Evolutionary conservation across 306 rosid genomes (phyloP), one percentile per base, ranked within the genome.

Genomic region (Quillaja saponaria): DNA sequence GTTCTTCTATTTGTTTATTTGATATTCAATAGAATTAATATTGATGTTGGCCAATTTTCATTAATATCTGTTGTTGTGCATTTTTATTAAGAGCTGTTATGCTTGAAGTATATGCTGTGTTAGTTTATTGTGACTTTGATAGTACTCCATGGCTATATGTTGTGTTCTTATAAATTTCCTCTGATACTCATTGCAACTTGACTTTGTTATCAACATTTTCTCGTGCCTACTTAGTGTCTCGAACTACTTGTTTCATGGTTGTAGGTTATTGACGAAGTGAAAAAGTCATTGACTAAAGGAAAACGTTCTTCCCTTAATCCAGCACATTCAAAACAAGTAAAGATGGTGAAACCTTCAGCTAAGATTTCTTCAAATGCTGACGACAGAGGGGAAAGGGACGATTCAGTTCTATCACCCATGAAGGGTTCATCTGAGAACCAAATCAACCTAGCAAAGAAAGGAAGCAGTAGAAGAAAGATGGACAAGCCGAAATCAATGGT

Each of bases 231-330:
- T 76, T 49, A 59, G 39, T 12, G 47, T 58, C 20, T 68, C 52
- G 14, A 37, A 61, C 65, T 34, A 52, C 69, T 48, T 15, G 76
- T 66, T 57, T 50, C 55, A 67, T 77, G 66, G 59, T 71, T 74
- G 66, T 73, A 86, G 96, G 80, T 71, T 67, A 66, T 66, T 58
- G 85, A 80, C 28, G 84, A 84, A 79, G 78, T 58, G 58, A 81
- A 78, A 72, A 86, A 77, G 64, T 73, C 78, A 42, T 41, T 61
- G 58, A 77, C 48, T 71, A 88, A 86, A 78, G 89, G 92, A 50
- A 86, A 84, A 74, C 85, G 84, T 17, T 74, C 90, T 39, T 80
- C 94, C 75, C 73, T 82, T 58, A 57, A 40, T 67, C 40, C 84
- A 34, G 55, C 75, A n/a, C 82, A 67, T 53, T 69, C 79, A 61